phyloP scores from a whole-genome alignment of 164 flowering plant species.

The Vitis rupestris region DNA sequence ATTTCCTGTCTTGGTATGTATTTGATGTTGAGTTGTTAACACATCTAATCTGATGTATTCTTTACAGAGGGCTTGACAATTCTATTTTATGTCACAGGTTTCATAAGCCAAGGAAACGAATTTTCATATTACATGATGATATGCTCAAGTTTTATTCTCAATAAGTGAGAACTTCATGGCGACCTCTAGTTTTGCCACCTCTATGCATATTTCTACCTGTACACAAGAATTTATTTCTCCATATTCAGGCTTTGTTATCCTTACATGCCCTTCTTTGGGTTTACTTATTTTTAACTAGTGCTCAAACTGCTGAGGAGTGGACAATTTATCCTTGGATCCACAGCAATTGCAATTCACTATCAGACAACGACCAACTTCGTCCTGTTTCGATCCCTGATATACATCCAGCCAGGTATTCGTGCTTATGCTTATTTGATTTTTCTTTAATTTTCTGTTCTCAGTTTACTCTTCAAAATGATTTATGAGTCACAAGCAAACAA shows the following conservation, averaged over 20 bases:
- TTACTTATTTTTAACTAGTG: conserved; percentile 30
- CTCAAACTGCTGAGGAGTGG: conserved; percentile 76
- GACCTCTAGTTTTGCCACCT: not conserved
- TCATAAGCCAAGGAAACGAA: conserved; percentile 92
- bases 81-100: conserved; percentile 53
- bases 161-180: conserved; percentile 55
- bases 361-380: conserved; percentile 90
- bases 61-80: not conserved
- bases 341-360: conserved; percentile 91
- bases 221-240: not conserved
- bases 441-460: conserved; percentile 1
- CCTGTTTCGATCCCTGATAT: conserved; percentile 87
- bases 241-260: not conserved
- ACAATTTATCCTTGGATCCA: conserved; percentile 98
- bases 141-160: conserved; percentile 95
- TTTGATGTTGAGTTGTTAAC: not conserved
- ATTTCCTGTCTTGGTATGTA: conserved; percentile 82
- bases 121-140: conserved; percentile 99
- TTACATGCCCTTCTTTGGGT: not conserved
- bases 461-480: conserved; percentile 2
- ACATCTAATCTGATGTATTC: not conserved
- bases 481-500: no score
- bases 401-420: conserved; percentile 86
- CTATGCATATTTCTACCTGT: not conserved
- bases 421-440: not conserved